A percentile compares a stretch with the other conserved stretches of the same genome.
phyloP scores from a whole-genome alignment of 1,139 yeast genomes.

The Martiniozyma asiatica region DNA sequence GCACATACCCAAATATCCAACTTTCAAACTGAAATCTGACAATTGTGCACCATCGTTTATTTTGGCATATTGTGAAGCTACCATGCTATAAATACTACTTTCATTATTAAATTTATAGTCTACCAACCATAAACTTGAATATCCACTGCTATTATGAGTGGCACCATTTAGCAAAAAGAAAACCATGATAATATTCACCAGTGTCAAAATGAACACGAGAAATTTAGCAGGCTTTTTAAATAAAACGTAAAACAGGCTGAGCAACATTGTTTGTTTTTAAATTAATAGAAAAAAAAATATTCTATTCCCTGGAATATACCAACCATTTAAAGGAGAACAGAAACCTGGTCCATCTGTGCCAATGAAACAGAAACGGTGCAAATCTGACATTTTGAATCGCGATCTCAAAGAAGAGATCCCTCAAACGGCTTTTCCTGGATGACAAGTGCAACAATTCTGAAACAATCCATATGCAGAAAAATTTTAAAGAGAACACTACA shows the following conservation, averaged over 20 bases:
- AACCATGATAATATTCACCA: conserved; percentile 22
- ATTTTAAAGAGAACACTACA: no score
- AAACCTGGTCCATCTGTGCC: no score
- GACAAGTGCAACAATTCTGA: no score
- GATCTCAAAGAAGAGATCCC: no score
- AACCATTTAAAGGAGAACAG: no score
- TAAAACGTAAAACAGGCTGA: conserved; percentile 2
- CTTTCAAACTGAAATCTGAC: conserved; percentile 26
- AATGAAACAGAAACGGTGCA: no score
- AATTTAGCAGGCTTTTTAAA: conserved; percentile 13
- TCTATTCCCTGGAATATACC: no score
- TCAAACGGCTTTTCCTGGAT: no score
- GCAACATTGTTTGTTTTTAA: conserved; percentile 1
- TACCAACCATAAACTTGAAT: conserved; percentile 35
- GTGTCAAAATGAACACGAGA: conserved; percentile 12
- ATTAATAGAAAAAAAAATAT: no score
- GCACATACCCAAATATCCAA: conserved; percentile 45
- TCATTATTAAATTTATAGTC: conserved; percentile 33
- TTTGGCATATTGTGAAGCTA: conserved; percentile 26
- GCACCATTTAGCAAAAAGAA: conserved; percentile 45
- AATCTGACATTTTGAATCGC: no score
- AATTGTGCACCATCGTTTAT: conserved; percentile 14
- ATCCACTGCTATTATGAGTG: conserved; percentile 27
- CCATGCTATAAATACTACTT: conserved; percentile 27
- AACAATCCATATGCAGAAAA: no score